A percentile compares a stretch with the other conserved stretches of the same genome.
phyloP scores from a whole-genome alignment of 306 rosid genomes.

The Acacia crassicarpa region DNA sequence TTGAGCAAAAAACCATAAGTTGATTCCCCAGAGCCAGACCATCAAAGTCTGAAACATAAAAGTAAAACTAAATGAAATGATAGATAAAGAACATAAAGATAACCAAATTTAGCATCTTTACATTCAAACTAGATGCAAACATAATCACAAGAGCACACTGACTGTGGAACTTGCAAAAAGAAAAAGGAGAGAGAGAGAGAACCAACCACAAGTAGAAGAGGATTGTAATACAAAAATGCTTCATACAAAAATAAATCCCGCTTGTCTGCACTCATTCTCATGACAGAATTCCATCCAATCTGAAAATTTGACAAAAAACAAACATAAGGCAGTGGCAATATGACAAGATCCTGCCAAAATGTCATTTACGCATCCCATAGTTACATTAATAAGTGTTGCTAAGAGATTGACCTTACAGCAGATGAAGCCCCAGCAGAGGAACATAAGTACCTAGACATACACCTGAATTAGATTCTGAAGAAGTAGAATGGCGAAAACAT shows the following conservation, averaged over 20 bases:
- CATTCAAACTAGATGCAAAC: slow-evolving; percentile 24
- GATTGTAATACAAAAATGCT: slow-evolving; percentile 97
- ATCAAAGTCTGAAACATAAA: slow-evolving; percentile 73
- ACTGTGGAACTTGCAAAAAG: background rate
- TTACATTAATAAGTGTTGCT: slow-evolving; percentile 16
- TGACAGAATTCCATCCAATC: slow-evolving; percentile 98
- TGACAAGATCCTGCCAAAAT: slow-evolving; percentile 26
- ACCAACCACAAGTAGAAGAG: slow-evolving; percentile 93
- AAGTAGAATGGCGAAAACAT: background rate
- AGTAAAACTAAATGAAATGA: slow-evolving; percentile 22
- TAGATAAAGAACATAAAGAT: slow-evolving; percentile 23
- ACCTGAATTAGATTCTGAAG: slow-evolving; percentile 40
- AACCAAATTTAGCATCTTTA: slow-evolving; percentile 13
- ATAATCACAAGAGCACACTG: slow-evolving; percentile 12
- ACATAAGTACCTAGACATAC: slow-evolving; percentile 71
- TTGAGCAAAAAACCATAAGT: slow-evolving; percentile 81
- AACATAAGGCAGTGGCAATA: slow-evolving; percentile 33
- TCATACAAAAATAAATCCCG: slow-evolving; percentile 89
- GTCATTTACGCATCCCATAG: slow-evolving; percentile 15
- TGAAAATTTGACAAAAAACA: slow-evolving; percentile 40
- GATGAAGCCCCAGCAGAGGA: slow-evolving; percentile 78
- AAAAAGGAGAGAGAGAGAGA: slow-evolving; percentile 20
- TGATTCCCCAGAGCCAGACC: slow-evolving; percentile 99
- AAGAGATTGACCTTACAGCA: slow-evolving; percentile 83
- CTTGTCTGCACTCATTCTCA: slow-evolving; percentile 96